Base-by-base conservation (phyloP, 805 yeast species). In the Monosporozyma aerobia region DNA sequence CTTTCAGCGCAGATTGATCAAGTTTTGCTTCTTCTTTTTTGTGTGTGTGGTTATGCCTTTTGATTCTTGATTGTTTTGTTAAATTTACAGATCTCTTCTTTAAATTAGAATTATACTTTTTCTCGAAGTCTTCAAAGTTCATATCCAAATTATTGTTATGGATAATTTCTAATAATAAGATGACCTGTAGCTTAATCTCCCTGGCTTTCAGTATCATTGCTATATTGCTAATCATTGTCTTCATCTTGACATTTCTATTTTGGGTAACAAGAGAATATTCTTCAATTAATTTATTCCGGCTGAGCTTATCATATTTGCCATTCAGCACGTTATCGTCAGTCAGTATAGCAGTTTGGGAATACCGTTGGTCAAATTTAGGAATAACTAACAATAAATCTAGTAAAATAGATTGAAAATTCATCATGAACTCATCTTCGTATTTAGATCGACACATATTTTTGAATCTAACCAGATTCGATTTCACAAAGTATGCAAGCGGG, bases 101-200 rank as follows among this genome's bases (percentile, higher is more conserved):
- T 10, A 69, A 49, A 54, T 64, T 53, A 33, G 51, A 16, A 19
- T 53, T 52, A 44, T 62, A 59, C 54, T 58, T 43, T 47, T 52
- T 41, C 51, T 67, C 59, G 72, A 65, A 59, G 67, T 73, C 19
- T 56, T 65, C 27, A 54, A 61, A 61, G 69, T 77, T 56, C 0
- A 47, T 23, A 51, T 74, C 75, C 7, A 73, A 54, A 5, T 62
- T 63, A 53, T 69, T 61, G 10, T 67, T 48, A 23, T 63, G 56
- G 2, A 80, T 62, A 3, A 78, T 52, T 56, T 81, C 85, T 43
- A 81, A 57, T 2, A 77, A 55, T 0, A 79, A 54, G 2, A 81
- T 57, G 0, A 79, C 67, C 59, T 81, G 85, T 33, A 81, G 60
- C 55, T 80, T 83, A 1, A 82, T 77, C 56, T 81, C 85, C 37